Evolutionary conservation across 108 stramenopile species (phyloP), one percentile per base, ranked within the genome.

Genomic region (Pseudonitzschia pungens): DNA sequence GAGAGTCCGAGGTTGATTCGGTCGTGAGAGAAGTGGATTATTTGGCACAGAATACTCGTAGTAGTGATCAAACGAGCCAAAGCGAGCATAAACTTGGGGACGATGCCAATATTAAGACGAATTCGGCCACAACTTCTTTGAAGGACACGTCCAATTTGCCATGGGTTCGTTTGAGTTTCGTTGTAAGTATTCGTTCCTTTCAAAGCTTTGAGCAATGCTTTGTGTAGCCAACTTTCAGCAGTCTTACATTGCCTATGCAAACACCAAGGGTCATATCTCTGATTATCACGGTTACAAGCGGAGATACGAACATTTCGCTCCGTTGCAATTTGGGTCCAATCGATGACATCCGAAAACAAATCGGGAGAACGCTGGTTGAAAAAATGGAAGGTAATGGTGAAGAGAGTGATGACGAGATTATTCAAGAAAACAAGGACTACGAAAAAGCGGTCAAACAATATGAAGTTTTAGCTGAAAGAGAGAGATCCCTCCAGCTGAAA

Each of bases 211-310:
- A 32, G 14, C 5, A 28, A 32, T 59, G 20, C 15, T 10, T 59
- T 28, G 31, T 59, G 58, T 2, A 12, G 3, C 31, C 10, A 59
- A 20, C 40, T 33, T n/a, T n/a, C n/a, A n/a, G n/a, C n/a, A n/a
- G n/a, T n/a, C n/a, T n/a, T 32, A 33, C 40, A 20, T 28, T 6
- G 12, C 40, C 29, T 41, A 14, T 29, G 18, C 18, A n/a, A 62
- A 62, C 26, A 58, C 14, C 4, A 63, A 67, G 66, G 71, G 71
- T 4, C 71, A 71, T 36, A 60, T 63, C 26, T 71, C 70, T 62
- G 77, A 78, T 44, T 78, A 78, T 40, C 71, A 72, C 31, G 77
- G 77, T 0, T 68, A 58, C 27, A 56, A 72, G 67, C 54, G 77
- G 31, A 58, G 62, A 70, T 52, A 78, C 43, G 70, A 71, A 44